These are phyloP conservation scores for Lagenidium sp. DNA, from an alignment of 352 stramenopile species.

Conservation along the genomic window DNA sequence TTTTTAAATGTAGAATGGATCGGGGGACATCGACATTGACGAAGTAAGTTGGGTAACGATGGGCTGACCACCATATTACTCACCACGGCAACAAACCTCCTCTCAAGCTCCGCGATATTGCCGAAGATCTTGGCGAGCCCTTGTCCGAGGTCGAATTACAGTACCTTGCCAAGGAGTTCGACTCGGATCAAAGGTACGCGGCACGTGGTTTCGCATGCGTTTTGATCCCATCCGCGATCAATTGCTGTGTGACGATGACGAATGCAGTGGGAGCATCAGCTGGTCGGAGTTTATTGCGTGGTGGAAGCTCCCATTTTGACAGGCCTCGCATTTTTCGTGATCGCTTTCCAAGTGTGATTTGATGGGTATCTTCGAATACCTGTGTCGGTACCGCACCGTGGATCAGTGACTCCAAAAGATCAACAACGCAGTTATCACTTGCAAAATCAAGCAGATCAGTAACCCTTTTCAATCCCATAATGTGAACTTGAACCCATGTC, in stretches of 20 bases:
- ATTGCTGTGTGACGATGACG: too few species aligned
- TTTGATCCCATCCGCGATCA: not conserved
- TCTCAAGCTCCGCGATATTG: conserved; percentile 53
- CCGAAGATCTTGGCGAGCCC: conserved; percentile 61
- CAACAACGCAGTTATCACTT: too few species aligned
- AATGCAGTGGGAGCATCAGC: conserved; percentile 41
- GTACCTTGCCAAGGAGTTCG: conserved; percentile 67
- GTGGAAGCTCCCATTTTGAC: conserved; percentile 65
- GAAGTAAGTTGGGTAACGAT: conserved; percentile 19
- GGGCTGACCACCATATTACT: not conserved
- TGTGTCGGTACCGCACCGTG: too few species aligned
- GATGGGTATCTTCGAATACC: too few species aligned
- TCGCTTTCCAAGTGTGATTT: too few species aligned
- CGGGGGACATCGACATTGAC: conserved; percentile 59
- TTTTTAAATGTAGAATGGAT: conserved; percentile 68
- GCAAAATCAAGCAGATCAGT: too few species aligned
- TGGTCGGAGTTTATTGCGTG: conserved; percentile 74
- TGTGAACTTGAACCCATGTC: too few species aligned
- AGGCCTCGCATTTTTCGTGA: too few species aligned
- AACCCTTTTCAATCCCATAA: too few species aligned
- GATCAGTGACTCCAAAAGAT: too few species aligned
- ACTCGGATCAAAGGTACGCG: conserved; percentile 46
- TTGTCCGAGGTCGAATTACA: conserved; percentile 62
- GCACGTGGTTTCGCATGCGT: not conserved
- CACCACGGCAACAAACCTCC: not conserved